These are phyloP conservation scores for Santalum album DNA, from an alignment of 164 flowering plant genomes.

Conservation along the genomic window DNA sequence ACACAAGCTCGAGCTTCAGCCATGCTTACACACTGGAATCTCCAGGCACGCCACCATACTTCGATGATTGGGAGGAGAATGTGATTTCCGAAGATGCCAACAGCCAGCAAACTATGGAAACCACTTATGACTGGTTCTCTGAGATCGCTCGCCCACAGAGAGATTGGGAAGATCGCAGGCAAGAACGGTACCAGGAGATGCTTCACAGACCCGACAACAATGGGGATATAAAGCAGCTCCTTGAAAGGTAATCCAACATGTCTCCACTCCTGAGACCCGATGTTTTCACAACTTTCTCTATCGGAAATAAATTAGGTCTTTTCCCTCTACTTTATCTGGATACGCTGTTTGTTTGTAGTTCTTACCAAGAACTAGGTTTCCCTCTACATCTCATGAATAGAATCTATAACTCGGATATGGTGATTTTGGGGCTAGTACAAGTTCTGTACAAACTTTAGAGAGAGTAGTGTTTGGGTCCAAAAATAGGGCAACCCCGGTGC, in stretches of 20 bases:
- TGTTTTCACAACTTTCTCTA: not conserved
- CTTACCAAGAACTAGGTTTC: no score
- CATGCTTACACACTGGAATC: conserved; percentile 17
- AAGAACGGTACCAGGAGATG: conserved; percentile 53
- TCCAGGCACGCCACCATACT: conserved; percentile 5
- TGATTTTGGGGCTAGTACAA: no score
- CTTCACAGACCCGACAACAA: conserved; percentile 37
- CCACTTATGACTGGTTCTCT: conserved; percentile 34
- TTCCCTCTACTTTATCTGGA: no score
- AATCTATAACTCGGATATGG: no score
- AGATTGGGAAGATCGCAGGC: conserved; percentile 51
- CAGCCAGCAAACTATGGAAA: conserved; percentile 7
- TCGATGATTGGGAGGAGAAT: conserved; percentile 11
- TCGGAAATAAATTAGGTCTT: not conserved
- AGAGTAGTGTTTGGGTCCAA: no score
- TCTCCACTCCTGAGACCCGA: not conserved
- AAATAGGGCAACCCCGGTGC: no score
- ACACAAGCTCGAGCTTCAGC: conserved; percentile 11
- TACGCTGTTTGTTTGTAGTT: no score
- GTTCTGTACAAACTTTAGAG: no score
- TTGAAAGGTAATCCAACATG: conserved; percentile 43
- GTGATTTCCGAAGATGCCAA: conserved; percentile 3
- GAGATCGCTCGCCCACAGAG: conserved; percentile 49
- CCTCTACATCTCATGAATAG: no score
- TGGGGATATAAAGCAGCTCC: conserved; percentile 57